Conservation (phyloP, 23 red algal species). For the Agarophyton chilense region DNA sequence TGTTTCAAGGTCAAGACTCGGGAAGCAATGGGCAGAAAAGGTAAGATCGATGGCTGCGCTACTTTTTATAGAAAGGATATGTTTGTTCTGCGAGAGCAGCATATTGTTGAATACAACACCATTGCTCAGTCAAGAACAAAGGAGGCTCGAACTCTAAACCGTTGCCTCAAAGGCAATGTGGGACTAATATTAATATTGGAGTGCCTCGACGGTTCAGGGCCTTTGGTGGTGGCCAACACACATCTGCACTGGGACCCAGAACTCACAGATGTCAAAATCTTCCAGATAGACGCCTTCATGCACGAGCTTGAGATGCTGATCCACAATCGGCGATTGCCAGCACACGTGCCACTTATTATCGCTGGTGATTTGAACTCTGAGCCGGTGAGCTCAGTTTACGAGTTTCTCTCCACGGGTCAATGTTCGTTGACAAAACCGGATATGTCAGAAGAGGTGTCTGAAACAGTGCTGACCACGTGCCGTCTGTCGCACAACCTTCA, state of each 20-base stretch:
- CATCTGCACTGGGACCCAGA: slow-evolving; percentile 98
- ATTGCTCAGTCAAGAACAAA: slow-evolving; percentile 77
- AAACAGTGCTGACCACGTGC: slow-evolving; percentile 62
- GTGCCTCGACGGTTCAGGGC: slow-evolving; percentile 64
- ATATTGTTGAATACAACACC: slow-evolving; percentile 84
- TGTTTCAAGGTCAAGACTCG: slow-evolving; percentile 92
- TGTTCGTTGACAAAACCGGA: slow-evolving; percentile 69
- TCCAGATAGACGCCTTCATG: slow-evolving; percentile 93
- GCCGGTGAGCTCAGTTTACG: slow-evolving; percentile 90
- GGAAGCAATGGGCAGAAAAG: slow-evolving; percentile 91
- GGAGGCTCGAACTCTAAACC: slow-evolving; percentile 76
- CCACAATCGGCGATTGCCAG: slow-evolving; percentile 26
- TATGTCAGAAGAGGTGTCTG: slow-evolving; percentile 60
- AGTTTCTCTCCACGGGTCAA: slow-evolving; percentile 79
- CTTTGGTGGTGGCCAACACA: slow-evolving; percentile 84
- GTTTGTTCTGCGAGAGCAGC: slow-evolving; percentile 76
- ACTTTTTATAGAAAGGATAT: slow-evolving; percentile 87
- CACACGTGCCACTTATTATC: slow-evolving; percentile 75
- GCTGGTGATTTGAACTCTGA: slow-evolving; percentile 93
- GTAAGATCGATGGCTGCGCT: slow-evolving; percentile 98
- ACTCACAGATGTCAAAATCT: slow-evolving; percentile 94
- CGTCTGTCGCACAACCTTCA: slow-evolving; percentile 76
- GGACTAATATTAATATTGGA: slow-evolving; percentile 80
- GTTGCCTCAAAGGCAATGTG: slow-evolving; percentile 90
- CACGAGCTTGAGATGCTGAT: slow-evolving; percentile 82